A percentile compares a stretch with the other conserved stretches of the same genome.
These are phyloP conservation scores for Aspergillus avenaceus DNA, from an alignment of 495 filamentous ascomycete genomes.

Conservation along the genomic window DNA sequence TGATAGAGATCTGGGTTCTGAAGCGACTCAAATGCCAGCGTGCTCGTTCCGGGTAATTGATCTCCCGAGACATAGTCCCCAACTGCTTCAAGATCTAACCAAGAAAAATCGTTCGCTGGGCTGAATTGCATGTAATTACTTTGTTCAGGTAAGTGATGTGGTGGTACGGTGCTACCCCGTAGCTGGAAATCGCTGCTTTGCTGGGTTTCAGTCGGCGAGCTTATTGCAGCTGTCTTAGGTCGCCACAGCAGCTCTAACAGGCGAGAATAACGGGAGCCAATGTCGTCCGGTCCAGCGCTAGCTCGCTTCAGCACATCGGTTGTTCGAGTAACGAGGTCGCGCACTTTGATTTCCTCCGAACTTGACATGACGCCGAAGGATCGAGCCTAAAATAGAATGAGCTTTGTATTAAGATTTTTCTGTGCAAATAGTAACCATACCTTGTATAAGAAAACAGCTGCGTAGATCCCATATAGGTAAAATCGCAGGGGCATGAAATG, in stretches of 20 bases:
- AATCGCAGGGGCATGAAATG: slow-evolving; percentile 58
- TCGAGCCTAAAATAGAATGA: slow-evolving; percentile 30
- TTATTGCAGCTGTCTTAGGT: slow-evolving; percentile 22
- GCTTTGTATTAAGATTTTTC: neutral
- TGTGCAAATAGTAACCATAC: slow-evolving; percentile 11
- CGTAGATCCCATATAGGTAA: slow-evolving; percentile 56
- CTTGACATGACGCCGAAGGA: slow-evolving; percentile 51
- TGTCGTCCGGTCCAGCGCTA: slow-evolving; percentile 49
- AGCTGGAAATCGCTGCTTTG: slow-evolving; percentile 29
- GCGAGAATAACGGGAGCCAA: slow-evolving; percentile 51
- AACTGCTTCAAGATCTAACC: slow-evolving; percentile 54
- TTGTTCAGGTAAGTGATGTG: slow-evolving; percentile 28
- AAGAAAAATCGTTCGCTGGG: slow-evolving; percentile 53
- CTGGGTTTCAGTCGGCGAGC: slow-evolving; percentile 26
- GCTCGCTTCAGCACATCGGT: slow-evolving; percentile 48
- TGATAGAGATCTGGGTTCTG: slow-evolving; percentile 32
- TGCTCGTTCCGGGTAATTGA: slow-evolving; percentile 31
- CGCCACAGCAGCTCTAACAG: slow-evolving; percentile 53
- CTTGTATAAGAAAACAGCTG: slow-evolving; percentile 55
- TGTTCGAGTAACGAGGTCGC: slow-evolving; percentile 48
- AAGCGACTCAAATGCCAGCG: slow-evolving; percentile 36
- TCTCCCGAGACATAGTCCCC: slow-evolving; percentile 52
- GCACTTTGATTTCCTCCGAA: slow-evolving; percentile 49
- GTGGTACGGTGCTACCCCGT: slow-evolving; percentile 23
- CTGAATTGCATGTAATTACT: slow-evolving; percentile 42